These are phyloP conservation scores for Scutellaria baicalensis DNA, from an alignment of 257 asterid species.

Conservation along the genomic window DNA sequence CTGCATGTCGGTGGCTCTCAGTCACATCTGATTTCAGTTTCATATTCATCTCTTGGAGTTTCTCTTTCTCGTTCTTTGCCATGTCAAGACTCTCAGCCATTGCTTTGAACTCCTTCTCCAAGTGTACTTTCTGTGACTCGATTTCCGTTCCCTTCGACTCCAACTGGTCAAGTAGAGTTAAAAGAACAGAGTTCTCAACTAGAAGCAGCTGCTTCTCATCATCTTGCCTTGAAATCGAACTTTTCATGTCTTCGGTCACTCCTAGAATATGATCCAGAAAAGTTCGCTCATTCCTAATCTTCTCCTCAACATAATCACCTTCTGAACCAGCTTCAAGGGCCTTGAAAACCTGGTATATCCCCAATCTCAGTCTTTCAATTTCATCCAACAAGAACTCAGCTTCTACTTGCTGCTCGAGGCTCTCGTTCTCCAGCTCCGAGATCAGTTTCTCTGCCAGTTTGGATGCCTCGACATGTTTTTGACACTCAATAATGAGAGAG, in stretches of 20 bases:
- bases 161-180: slow-evolving; percentile 63
- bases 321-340: slow-evolving; percentile 47
- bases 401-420: slow-evolving; percentile 92
- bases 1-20: slow-evolving; percentile 28
- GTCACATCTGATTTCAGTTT: slow-evolving; percentile 34
- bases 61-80: slow-evolving; percentile 40
- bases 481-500: slow-evolving; percentile 65
- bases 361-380: slow-evolving; percentile 62
- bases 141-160: slow-evolving; percentile 56
- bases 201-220: slow-evolving; percentile 56
- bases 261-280: slow-evolving; percentile 46
- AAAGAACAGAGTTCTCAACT: slow-evolving; percentile 74
- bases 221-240: slow-evolving; percentile 40
- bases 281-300: slow-evolving; percentile 49
- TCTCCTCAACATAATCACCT: slow-evolving; percentile 19
- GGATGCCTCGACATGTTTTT: slow-evolving; percentile 84
- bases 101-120: slow-evolving; percentile 46
- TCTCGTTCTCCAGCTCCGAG: slow-evolving; percentile 76
- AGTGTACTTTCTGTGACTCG: slow-evolving; percentile 37
- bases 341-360: slow-evolving; percentile 62
- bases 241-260: slow-evolving; percentile 52
- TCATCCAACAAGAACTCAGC: slow-evolving; percentile 71
- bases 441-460: slow-evolving; percentile 78
- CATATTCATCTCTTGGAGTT: slow-evolving; percentile 45
- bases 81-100: slow-evolving; percentile 38